Evolutionary conservation across 345 rosid species (phyloP).

Genomic region (Salix caprea): DNA sequence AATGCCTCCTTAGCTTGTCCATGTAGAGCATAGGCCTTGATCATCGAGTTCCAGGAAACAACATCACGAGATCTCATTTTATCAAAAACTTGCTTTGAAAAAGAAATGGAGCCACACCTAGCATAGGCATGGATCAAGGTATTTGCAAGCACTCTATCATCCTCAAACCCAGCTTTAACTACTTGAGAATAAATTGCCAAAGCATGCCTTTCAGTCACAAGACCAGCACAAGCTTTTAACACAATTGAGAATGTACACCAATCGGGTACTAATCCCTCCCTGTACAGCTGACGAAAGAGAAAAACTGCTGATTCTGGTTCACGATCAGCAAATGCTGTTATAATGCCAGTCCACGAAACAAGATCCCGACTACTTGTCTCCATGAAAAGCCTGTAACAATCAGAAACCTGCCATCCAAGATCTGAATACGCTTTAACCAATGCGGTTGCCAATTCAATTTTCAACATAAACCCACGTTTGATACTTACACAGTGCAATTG

Average conservation of each 20-base stretch:
- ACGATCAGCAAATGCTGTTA: slow-evolving; percentile 62
- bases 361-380: slow-evolving; percentile 49
- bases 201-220: slow-evolving; percentile 56
- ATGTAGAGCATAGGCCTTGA: slow-evolving; percentile 75
- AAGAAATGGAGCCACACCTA: slow-evolving; percentile 63
- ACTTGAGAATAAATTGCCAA: slow-evolving; percentile 58
- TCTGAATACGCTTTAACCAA: slow-evolving; percentile 75
- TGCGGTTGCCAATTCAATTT: slow-evolving; percentile 65
- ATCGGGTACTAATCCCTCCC: slow-evolving; percentile 56
- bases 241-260: slow-evolving; percentile 71
- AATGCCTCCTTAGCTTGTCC: slow-evolving; percentile 70
- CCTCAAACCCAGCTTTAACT: slow-evolving; percentile 54
- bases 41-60: slow-evolving; percentile 86
- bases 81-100: slow-evolving; percentile 61
- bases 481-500: slow-evolving; percentile 58
- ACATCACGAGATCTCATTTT: slow-evolving; percentile 49
- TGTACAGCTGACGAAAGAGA: slow-evolving; percentile 49
- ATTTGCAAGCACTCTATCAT: slow-evolving; percentile 59
- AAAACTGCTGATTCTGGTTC: slow-evolving; percentile 62
- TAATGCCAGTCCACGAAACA: slow-evolving; percentile 75
- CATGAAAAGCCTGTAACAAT: slow-evolving; percentile 57
- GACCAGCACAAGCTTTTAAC: slow-evolving; percentile 79
- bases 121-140: slow-evolving; percentile 82
- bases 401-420: slow-evolving; percentile 44
- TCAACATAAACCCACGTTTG: slow-evolving; percentile 50